These are phyloP conservation scores for Nannizzia gypsea DNA, from an alignment of 2,329 filamentous ascomycete genomes.

Conservation along the genomic window DNA sequence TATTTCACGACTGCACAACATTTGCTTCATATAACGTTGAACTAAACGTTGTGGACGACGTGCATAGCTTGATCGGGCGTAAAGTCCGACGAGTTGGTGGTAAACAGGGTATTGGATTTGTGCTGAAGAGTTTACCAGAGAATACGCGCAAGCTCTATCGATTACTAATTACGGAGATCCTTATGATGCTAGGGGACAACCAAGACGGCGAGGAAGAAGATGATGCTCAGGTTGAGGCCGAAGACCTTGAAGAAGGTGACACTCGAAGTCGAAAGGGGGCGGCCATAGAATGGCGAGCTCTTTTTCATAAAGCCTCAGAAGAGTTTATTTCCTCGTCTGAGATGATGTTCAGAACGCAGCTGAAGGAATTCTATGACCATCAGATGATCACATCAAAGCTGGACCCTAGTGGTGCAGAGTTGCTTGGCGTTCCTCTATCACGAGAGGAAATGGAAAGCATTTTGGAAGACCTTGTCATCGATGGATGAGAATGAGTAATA, in stretches of 20 bases:
- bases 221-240: conserved; percentile 35
- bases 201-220: conserved; percentile 41
- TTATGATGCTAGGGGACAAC: conserved; percentile 52
- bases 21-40: conserved; percentile 65
- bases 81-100: conserved; percentile 70
- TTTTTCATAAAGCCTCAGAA: conserved; percentile 92
- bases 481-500: conserved; percentile 15
- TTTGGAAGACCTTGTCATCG: conserved; percentile 57
- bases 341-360: conserved; percentile 81
- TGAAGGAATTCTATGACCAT: conserved; percentile 98
- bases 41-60: conserved; percentile 75
- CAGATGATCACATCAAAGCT: conserved; percentile 89
- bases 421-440: conserved; percentile 72
- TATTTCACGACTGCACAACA: conserved; percentile 91
- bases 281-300: conserved; percentile 75
- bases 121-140: conserved; percentile 78
- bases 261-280: conserved; percentile 26
- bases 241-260: conserved; percentile 21
- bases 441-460: conserved; percentile 82
- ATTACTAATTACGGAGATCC: conserved; percentile 70
- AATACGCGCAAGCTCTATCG: conserved; percentile 83
- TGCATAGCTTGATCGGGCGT: conserved; percentile 74
- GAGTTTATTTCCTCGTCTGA: conserved; percentile 96
- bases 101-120: conserved; percentile 82
- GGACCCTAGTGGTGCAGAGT: conserved; percentile 72